Percentiles rank a stretch among this genome's conserved stretches.
Conservation (phyloP, 1,284 basidiomycete genomes). For the Ustilago tritici region DNA sequence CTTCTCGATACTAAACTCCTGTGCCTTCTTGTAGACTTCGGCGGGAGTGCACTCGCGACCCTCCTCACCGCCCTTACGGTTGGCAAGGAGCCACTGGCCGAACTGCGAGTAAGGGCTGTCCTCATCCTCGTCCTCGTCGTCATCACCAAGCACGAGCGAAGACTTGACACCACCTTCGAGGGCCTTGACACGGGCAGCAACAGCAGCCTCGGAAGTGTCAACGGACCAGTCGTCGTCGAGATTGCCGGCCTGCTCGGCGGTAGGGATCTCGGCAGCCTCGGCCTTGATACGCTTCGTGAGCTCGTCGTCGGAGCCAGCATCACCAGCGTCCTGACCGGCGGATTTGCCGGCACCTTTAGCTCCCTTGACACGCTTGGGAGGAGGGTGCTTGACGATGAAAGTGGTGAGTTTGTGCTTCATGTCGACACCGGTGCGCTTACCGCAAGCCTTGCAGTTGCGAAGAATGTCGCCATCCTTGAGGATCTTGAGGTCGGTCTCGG, state of each 20-base stretch:
- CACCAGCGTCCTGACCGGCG: slow-evolving; percentile 75
- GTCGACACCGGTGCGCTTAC: slow-evolving; percentile 88
- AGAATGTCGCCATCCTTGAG: slow-evolving; percentile 86
- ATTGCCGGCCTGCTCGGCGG: slow-evolving; percentile 72
- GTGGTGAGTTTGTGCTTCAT: slow-evolving; percentile 98
- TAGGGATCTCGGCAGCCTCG: slow-evolving; percentile 69
- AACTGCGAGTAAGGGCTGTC: slow-evolving; percentile 81
- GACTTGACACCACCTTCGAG: slow-evolving; percentile 78
- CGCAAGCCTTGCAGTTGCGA: slow-evolving; percentile 98
- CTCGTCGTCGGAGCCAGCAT: slow-evolving; percentile 71
- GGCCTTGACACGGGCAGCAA: slow-evolving; percentile 84
- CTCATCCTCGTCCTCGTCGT: slow-evolving; percentile 77
- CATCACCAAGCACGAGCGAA: slow-evolving; percentile 73
- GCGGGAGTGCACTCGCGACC: slow-evolving; percentile 69
- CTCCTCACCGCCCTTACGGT: slow-evolving; percentile 73
- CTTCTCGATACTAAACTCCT: slow-evolving; percentile 91
- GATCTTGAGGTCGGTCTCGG: slow-evolving; percentile 95
- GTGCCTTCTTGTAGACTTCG: slow-evolving; percentile 87
- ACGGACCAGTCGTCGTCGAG: slow-evolving; percentile 83
- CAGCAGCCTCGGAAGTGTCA: slow-evolving; percentile 90
- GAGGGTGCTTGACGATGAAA: slow-evolving; percentile 98
- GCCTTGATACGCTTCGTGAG: slow-evolving; percentile 74
- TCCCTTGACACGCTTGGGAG: slow-evolving; percentile 74
- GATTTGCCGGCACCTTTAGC: slow-evolving; percentile 67
- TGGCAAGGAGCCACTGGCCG: slow-evolving; percentile 87